Conservation (phyloP, 345 rosid species). For the Cochlearia excelsa region DNA sequence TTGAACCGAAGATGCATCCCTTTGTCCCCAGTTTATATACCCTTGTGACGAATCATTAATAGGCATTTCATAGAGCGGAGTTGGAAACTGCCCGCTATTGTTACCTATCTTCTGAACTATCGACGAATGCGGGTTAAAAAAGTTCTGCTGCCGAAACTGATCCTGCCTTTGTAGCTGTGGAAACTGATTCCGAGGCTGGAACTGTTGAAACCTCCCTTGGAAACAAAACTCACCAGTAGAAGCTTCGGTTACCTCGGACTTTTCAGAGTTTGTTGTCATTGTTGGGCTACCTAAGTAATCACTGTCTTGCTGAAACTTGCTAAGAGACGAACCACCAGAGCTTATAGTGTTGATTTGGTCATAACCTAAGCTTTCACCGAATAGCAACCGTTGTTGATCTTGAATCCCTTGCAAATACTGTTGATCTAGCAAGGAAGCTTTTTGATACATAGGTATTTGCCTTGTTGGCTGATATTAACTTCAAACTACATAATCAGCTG, state of each 20-base stretch:
- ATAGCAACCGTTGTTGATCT: constrained; percentile 29
- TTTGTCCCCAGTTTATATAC: constrained; percentile 51
- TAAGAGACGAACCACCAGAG: constrained; percentile 20
- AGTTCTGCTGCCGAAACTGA: constrained; percentile 55
- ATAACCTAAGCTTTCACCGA: constrained; percentile 26
- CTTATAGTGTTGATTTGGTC: constrained; percentile 33
- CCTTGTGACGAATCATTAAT: constrained; percentile 48
- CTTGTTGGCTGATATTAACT: neutral
- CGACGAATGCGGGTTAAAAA: constrained; percentile 41
- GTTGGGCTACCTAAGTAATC: constrained; percentile 42
- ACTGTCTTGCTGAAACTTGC: constrained; percentile 36
- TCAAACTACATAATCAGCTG: constrained; percentile 31
- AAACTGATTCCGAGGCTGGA: constrained; percentile 34
- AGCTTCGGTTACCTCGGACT: constrained; percentile 28
- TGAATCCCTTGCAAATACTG: constrained; percentile 37
- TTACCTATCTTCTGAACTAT: constrained; percentile 41
- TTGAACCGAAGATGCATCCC: constrained; percentile 39
- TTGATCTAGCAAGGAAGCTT: constrained; percentile 34
- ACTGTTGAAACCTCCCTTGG: neutral
- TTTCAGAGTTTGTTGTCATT: constrained; percentile 44
- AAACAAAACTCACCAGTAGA: neutral
- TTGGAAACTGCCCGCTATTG: constrained; percentile 41
- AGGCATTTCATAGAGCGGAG: constrained; percentile 52
- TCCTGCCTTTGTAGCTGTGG: constrained; percentile 60
- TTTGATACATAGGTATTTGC: constrained; percentile 26